Percentiles rank a stretch among this genome's conserved stretches.
Evolutionary conservation across 2,329 filamentous ascomycete genomes (phyloP).

Genomic region (Decorospora gaudefroyi): DNA sequence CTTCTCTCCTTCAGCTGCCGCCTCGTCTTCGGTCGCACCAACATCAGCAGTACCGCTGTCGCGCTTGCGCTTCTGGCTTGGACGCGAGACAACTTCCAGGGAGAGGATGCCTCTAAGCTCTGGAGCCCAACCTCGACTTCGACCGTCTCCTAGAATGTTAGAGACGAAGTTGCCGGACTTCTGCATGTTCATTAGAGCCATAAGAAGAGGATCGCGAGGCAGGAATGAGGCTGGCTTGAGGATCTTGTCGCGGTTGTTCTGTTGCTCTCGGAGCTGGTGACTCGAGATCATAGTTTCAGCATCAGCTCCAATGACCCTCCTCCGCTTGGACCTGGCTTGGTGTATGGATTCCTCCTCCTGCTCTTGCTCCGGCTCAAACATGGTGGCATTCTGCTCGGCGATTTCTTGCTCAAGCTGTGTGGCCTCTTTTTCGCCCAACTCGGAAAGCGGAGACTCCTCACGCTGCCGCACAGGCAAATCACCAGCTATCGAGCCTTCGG

Average conservation of each 20-base stretch:
- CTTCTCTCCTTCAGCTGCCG: conserved; percentile 58
- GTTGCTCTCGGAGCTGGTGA: conserved; percentile 80
- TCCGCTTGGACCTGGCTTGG: conserved; percentile 74
- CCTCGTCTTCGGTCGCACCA: conserved; percentile 67
- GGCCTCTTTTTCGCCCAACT: conserved; percentile 56
- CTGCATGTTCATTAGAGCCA: conserved; percentile 90
- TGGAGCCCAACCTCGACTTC: conserved; percentile 81
- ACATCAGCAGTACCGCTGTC: conserved; percentile 84
- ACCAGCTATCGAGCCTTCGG: conserved; percentile 46
- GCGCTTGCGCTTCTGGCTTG: conserved; percentile 89
- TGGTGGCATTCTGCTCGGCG: conserved; percentile 44
- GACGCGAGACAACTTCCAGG: conserved; percentile 74
- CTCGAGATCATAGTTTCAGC: conserved; percentile 76
- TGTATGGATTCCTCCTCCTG: conserved; percentile 61
- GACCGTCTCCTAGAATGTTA: conserved; percentile 79
- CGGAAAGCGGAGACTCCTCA: conserved; percentile 60
- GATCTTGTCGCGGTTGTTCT: conserved; percentile 83
- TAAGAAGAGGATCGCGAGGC: conserved; percentile 81
- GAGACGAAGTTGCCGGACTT: conserved; percentile 88
- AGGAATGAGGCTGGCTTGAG: conserved; percentile 81
- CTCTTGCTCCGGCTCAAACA: conserved; percentile 54
- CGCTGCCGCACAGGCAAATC: conserved; percentile 55
- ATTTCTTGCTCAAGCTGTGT: conserved; percentile 68
- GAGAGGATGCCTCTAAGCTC: conserved; percentile 93
- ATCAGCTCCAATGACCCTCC: conserved; percentile 83